These are phyloP conservation scores for Chrysoporthe puriensis DNA, from an alignment of 2,329 filamentous ascomycete species.

Conservation along the genomic window DNA sequence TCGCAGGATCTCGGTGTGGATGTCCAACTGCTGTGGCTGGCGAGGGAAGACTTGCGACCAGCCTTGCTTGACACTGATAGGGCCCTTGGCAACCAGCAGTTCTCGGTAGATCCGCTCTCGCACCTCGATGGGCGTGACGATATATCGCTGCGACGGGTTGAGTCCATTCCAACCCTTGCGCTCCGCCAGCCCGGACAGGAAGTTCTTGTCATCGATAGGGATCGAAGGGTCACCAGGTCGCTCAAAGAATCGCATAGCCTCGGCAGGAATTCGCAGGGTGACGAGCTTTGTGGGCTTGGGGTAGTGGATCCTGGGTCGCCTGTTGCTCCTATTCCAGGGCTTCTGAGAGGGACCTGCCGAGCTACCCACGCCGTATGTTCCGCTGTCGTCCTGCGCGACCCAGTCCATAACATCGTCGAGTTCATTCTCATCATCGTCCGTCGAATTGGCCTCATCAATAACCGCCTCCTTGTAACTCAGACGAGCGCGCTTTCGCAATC, in stretches of 20 bases:
- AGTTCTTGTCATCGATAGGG: constrained; percentile 5
- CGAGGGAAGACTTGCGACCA: constrained; percentile 39
- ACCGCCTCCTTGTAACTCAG: background rate
- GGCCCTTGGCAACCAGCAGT: constrained; percentile 36
- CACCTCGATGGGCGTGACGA: constrained; percentile 37
- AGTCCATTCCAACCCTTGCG: background rate
- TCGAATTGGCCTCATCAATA: background rate
- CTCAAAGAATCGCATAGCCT: background rate
- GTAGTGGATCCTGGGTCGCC: background rate
- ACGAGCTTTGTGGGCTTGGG: constrained; percentile 4
- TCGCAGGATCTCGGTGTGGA: constrained; percentile 40
- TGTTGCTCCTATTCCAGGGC: background rate
- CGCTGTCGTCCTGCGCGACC: background rate
- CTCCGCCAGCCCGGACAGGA: constrained; percentile 3
- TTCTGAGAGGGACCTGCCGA: background rate
- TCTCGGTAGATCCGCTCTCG: constrained; percentile 40
- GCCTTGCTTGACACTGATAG: constrained; percentile 38
- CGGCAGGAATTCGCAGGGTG: background rate
- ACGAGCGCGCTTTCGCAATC: background rate
- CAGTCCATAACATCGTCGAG: background rate
- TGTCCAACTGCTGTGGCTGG: constrained; percentile 37
- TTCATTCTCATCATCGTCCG: background rate
- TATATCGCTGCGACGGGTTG: constrained; percentile 4
- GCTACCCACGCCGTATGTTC: background rate
- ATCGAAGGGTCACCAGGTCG: constrained; percentile 1